These are phyloP conservation scores for Ogataea allantospora DNA, from an alignment of 805 yeast species.

Conservation along the genomic window DNA sequence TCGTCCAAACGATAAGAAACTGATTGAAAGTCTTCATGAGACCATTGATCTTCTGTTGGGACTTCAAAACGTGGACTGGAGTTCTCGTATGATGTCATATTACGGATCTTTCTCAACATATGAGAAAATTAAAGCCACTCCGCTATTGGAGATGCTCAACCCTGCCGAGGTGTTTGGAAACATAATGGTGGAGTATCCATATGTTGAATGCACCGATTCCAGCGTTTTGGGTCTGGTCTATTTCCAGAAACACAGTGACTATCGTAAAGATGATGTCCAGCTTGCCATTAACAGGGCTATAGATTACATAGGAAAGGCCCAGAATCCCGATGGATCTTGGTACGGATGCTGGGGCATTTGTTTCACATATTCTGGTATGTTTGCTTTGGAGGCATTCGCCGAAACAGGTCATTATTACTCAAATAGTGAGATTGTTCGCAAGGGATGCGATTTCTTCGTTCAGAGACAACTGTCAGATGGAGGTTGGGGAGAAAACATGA, in stretches of 20 bases:
- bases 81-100: constrained; percentile 46
- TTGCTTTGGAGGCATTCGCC: constrained; percentile 88
- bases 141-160: constrained; percentile 70
- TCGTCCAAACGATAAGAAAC: constrained; percentile 55
- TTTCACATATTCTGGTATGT: constrained; percentile 94
- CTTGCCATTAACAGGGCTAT: constrained; percentile 74
- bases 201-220: constrained; percentile 97
- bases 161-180: constrained; percentile 99
- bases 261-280: constrained; percentile 63
- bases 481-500: constrained; percentile 97
- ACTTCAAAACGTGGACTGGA: constrained; percentile 69
- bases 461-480: constrained; percentile 81
- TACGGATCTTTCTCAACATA: constrained; percentile 92
- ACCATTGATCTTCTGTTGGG: constrained; percentile 75
- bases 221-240: constrained; percentile 84
- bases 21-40: constrained; percentile 51
- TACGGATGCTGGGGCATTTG: constrained; percentile 99
- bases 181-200: constrained; percentile 98
- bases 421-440: constrained; percentile 59
- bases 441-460: constrained; percentile 84
- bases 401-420: constrained; percentile 63
- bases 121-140: constrained; percentile 81
- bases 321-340: constrained; percentile 88
- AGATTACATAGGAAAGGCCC: constrained; percentile 64
- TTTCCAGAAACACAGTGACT: constrained; percentile 64